Evolutionary conservation across 805 yeast species (phyloP).

Genomic region (Candida xiaguanensis): DNA sequence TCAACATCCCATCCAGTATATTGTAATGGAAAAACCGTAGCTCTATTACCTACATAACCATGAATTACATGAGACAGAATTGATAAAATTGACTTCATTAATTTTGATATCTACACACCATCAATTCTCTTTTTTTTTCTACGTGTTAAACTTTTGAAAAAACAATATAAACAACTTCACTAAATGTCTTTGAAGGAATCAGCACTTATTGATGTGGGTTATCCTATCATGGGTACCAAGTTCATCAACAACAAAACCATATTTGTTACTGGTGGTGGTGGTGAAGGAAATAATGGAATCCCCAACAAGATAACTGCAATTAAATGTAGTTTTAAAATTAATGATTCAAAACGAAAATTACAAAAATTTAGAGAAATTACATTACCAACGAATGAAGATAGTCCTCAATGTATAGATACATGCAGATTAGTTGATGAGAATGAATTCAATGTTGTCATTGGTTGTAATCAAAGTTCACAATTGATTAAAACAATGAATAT

Average conservation of each 20-base stretch:
- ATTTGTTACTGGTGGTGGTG: slow-evolving; percentile 91
- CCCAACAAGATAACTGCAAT: slow-evolving; percentile 77
- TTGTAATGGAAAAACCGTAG: slow-evolving; percentile 63
- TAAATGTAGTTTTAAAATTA: slow-evolving; percentile 50
- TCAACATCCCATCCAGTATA: slow-evolving; percentile 69
- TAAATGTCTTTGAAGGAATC: slow-evolving; percentile 33
- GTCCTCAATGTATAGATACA: slow-evolving; percentile 80
- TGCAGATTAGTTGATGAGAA: slow-evolving; percentile 23
- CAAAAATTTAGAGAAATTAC: slow-evolving; percentile 63
- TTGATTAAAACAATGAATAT: slow-evolving; percentile 52
- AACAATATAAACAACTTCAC: background rate
- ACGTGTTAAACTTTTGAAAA: background rate
- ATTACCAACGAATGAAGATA: slow-evolving; percentile 65
- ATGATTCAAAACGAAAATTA: slow-evolving; percentile 37
- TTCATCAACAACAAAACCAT: slow-evolving; percentile 60
- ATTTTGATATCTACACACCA: background rate
- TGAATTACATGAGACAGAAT: slow-evolving; percentile 70
- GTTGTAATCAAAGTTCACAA: slow-evolving; percentile 68
- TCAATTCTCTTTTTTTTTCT: background rate
- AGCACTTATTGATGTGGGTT: slow-evolving; percentile 47
- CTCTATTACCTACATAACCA: slow-evolving; percentile 71
- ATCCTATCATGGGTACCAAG: slow-evolving; percentile 78
- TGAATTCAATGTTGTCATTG: slow-evolving; percentile 56
- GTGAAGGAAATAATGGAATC: slow-evolving; percentile 86
- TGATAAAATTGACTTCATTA: slow-evolving; percentile 35